Percentiles rank a stretch among this genome's conserved stretches.
These are phyloP conservation scores for Marchantia polymorpha DNA, from an alignment of 225 moss, liverwort and hornwort species.

Conservation along the genomic window DNA sequence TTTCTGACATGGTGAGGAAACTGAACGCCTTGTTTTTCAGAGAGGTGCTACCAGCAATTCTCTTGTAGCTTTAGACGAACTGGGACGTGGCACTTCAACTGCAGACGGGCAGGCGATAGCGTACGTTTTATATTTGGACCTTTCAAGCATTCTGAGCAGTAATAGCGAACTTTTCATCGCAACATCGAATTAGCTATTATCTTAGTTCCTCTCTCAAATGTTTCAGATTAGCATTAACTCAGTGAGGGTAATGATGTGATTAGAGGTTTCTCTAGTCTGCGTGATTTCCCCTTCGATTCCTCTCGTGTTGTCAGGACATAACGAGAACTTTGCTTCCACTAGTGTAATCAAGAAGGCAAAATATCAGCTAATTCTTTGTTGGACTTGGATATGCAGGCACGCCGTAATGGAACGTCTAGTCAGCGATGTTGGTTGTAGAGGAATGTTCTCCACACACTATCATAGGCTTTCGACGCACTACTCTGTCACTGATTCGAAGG, in stretches of 20 bases:
- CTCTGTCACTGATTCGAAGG: conserved; percentile 52
- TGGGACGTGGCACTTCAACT: conserved; percentile 97
- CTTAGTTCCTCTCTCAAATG: too few relatives aligned
- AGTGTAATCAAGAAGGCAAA: background rate
- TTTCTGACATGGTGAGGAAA: background rate
- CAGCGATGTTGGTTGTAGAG: conserved; percentile 75
- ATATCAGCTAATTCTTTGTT: background rate
- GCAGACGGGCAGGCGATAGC: conserved; percentile 99
- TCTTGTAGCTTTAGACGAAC: conserved; percentile 92
- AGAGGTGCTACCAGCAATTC: conserved; percentile 82
- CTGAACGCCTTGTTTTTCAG: conserved; percentile 37
- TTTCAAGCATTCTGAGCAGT: too few relatives aligned
- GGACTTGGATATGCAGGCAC: conserved; percentile 53
- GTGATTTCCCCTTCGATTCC: background rate
- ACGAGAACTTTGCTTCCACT: background rate
- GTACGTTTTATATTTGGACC: conserved; percentile 39
- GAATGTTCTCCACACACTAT: conserved; percentile 97
- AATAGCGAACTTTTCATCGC: too few relatives aligned
- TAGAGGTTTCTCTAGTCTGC: background rate
- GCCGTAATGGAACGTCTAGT: conserved; percentile 74
- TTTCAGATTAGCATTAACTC: too few relatives aligned
- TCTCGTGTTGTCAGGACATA: background rate
- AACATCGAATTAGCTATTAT: too few relatives aligned
- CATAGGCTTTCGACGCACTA: conserved; percentile 87
- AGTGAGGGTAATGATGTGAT: background rate